Base-by-base conservation (phyloP, 2,329 filamentous ascomycete species). In the Malbranchea cinnamomea region DNA sequence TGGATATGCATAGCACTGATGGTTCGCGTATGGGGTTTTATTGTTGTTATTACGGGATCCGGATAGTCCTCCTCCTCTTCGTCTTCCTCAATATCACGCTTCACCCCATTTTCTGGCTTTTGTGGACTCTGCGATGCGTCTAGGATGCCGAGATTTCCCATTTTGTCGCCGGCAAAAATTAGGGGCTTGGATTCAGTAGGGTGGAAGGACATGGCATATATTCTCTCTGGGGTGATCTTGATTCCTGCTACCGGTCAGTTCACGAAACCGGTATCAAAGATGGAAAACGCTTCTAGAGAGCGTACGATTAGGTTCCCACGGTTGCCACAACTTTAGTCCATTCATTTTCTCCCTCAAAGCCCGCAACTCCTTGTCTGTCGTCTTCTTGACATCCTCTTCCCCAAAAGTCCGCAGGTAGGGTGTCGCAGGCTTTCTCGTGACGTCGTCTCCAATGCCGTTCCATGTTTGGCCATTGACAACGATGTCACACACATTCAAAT, bases 151-250 rank as follows among this genome's bases (percentile, higher is more conserved):
- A 95, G 65, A 14, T 83, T 80, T 1, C 89, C 87, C 40, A 91
- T 68, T 50, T 98, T 98, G 46, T 98, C 89, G 7, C 87, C 87
- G 0, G 87, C 87, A 48, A 98, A 91, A 2, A 95, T 68, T 2
- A 98, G 63, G 0, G 85, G 74, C 45, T 95, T 95, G 2, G 85
- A 74, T 34, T 74, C 65, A 0, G 75, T 85, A 0, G 89, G 89
- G 45, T 98, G 89, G 42, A 98, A 87, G 0, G 77, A 74, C 44
- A 95, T 72, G 0, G 80, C 68, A 47, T 95, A 98, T 9, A 92
- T 69, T 31, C 87, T 63, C 42, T 93, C 83, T 0, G 84, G 85
- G 0, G 80, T 87, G 28, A 94, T 76, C 49, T 94, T 95, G 45
- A 94, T 89, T 31, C 81, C 81, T 83, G 41, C 20, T 27, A n/a